Evolutionary conservation across 2,329 filamentous ascomycete genomes (phyloP), one percentile per base, ranked within the genome.

Genomic region (Magnaporthales sp.): DNA sequence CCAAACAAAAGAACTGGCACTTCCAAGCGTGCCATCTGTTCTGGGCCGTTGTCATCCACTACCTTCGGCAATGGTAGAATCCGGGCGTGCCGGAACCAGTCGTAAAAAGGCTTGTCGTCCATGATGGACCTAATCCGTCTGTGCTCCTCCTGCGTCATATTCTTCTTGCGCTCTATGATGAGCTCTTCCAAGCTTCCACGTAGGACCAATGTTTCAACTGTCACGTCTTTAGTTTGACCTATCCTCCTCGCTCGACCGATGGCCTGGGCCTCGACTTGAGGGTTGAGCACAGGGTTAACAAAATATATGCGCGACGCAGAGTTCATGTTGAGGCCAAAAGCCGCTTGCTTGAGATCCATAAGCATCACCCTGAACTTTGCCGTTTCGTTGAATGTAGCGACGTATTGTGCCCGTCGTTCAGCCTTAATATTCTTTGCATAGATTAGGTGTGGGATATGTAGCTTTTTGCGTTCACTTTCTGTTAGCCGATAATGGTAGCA

Each of bases 301-400:
- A 98, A 97, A 77, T 93, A 96, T 10, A 98, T 89, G 2, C 94
- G 83, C 4, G 91, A 95, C 1, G 93, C 93, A 11, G 86, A 88
- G 65, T 88, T 89, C 75, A 97, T 88, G 74, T 97, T 93, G 0
- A 98, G 82, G 0, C 94, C 94, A 68, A 93, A 92, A 0, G 93
- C 92, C 31, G 93, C 93, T 74, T 95, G 92, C 1, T 86, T 87
- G n/a, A 97, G 85, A 73, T 97, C 93, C 90, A 97, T 97, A 1
- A 97, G 82, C 2, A 97, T 80, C 0, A 97, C 92, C 6, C 91
- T 86, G 66, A 93, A 88, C 8, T 84, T 83, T 0, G 83, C 78
- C 22, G 86, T 87, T 58, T 88, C 80, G 69, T 93, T 92, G 77
- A 97, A 97, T 0, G 88, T 85, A 0, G 88, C 85, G 0, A 97